Conservation (phyloP, 1,284 basidiomycete genomes). For the Cutaneotrichosporon mucoides region DNA sequence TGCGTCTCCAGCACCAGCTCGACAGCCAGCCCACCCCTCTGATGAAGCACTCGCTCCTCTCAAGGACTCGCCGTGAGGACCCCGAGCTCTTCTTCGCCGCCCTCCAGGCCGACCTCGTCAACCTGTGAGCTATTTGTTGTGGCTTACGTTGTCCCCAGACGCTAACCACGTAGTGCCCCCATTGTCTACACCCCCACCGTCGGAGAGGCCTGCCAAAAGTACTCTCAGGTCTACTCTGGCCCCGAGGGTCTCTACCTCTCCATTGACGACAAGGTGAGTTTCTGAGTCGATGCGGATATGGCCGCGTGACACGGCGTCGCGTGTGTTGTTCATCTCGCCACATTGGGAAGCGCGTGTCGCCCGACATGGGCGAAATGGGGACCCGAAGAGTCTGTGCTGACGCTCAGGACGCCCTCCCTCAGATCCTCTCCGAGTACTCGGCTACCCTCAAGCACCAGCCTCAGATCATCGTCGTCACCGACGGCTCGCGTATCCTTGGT, state of each 20-base stretch:
- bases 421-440: slow-evolving; percentile 46
- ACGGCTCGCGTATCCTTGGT: slow-evolving; percentile 89
- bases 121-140: too few relatives aligned
- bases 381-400: too few relatives aligned
- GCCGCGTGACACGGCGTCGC: not conserved
- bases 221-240: slow-evolving; percentile 72
- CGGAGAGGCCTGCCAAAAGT: slow-evolving; percentile 83
- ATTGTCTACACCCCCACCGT: slow-evolving; percentile 90
- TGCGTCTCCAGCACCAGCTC: slow-evolving; percentile 41
- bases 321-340: too few relatives aligned
- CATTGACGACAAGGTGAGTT: slow-evolving; percentile 69
- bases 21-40: slow-evolving; percentile 35
- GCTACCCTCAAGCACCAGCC: slow-evolving; percentile 62
- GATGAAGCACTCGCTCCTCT: slow-evolving; percentile 43
- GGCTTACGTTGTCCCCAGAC: too few relatives aligned
- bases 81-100: slow-evolving; percentile 43
- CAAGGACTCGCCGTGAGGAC: slow-evolving; percentile 37
- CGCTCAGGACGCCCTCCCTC: slow-evolving; percentile 52
- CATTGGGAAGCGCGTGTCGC: too few relatives aligned
- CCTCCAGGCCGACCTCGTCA: slow-evolving; percentile 37
- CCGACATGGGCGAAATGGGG: too few relatives aligned
- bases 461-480: slow-evolving; percentile 79
- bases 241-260: slow-evolving; percentile 72
- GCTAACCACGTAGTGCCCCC: too few relatives aligned
- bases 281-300: too few relatives aligned